These are phyloP conservation scores for Areca catechu DNA, from an alignment of 176 grass and related monocot genomes.

Conservation along the genomic window DNA sequence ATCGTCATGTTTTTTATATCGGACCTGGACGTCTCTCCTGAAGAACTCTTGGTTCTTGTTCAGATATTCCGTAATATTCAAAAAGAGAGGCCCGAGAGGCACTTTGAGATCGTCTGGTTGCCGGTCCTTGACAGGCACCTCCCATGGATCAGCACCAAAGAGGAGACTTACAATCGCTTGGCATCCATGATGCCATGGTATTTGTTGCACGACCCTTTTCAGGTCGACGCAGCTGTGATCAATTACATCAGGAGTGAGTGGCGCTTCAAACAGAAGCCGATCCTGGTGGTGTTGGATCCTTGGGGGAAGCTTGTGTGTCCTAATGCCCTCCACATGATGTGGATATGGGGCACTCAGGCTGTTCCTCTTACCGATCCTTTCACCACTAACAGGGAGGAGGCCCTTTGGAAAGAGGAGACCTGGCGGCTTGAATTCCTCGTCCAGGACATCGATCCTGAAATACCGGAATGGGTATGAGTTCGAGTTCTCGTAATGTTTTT, in stretches of 20 bases:
- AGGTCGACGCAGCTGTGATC: slow-evolving; percentile 23
- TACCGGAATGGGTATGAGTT: slow-evolving; percentile 19
- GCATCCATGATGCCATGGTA: slow-evolving; percentile 36
- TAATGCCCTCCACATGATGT: slow-evolving; percentile 42
- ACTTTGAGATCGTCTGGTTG: slow-evolving; percentile 36
- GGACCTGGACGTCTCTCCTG: slow-evolving; percentile 28
- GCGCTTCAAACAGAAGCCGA: slow-evolving; percentile 37
- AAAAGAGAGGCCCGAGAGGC: slow-evolving; percentile 15
- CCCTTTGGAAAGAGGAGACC: slow-evolving; percentile 33
- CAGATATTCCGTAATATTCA: slow-evolving; percentile 33
- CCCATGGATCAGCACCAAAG: slow-evolving; percentile 12
- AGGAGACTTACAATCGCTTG: slow-evolving; percentile 22
- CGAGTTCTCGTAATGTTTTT: not conserved
- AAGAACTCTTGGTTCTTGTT: slow-evolving; percentile 35
- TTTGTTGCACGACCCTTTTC: slow-evolving; percentile 21
- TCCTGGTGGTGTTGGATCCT: slow-evolving; percentile 33
- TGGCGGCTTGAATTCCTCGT: slow-evolving; percentile 35
- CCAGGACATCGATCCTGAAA: slow-evolving; percentile 29
- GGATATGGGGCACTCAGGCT: slow-evolving; percentile 39
- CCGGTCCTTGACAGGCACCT: slow-evolving; percentile 26
- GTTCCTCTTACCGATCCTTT: no score
- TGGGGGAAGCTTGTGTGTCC: slow-evolving; percentile 39
- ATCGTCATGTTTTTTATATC: slow-evolving; percentile 42
- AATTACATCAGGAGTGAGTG: slow-evolving; percentile 20
- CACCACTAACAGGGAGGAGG: slow-evolving; percentile 29